phyloP scores from a whole-genome alignment of 2,329 filamentous ascomycete species.

The Fusarium napiforme region DNA sequence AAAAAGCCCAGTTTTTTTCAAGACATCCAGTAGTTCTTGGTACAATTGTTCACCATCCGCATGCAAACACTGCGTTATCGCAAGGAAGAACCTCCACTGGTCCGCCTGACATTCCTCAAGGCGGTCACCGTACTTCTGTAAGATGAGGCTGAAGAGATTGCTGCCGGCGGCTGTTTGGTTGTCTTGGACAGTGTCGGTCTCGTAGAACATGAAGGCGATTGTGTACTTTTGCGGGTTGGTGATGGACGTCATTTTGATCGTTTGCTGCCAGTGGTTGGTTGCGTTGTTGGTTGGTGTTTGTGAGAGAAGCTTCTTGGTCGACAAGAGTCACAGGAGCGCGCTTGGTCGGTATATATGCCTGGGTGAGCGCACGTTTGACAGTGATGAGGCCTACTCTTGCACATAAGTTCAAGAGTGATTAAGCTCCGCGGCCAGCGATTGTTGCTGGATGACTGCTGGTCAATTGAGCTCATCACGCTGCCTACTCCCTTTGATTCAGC shows the following conservation, averaged over 20 bases:
- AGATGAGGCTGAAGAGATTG: no score
- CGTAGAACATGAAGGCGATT: no score
- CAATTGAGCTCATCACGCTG: background rate
- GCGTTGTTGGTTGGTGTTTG: background rate
- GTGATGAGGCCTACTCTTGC: accelerated
- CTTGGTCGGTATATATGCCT: background rate
- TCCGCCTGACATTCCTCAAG: no score
- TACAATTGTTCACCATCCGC: no score
- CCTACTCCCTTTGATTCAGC: background rate
- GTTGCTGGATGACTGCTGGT: background rate
- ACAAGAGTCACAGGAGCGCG: no score
- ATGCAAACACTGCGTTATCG: no score
- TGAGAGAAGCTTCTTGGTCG: background rate
- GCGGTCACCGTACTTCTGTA: no score
- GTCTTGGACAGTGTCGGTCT: no score
- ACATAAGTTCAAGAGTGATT: accelerated
- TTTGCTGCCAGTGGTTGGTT: background rate
- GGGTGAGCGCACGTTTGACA: accelerated
- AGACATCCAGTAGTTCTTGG: background rate
- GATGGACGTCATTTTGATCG: no score
- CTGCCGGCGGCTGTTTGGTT: no score
- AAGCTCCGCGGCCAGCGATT: accelerated
- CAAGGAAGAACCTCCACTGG: no score
- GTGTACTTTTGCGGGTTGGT: no score
- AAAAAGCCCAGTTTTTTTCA: background rate